Base-by-base conservation (phyloP, 345 rosid species). In the Populus simonii region DNA sequence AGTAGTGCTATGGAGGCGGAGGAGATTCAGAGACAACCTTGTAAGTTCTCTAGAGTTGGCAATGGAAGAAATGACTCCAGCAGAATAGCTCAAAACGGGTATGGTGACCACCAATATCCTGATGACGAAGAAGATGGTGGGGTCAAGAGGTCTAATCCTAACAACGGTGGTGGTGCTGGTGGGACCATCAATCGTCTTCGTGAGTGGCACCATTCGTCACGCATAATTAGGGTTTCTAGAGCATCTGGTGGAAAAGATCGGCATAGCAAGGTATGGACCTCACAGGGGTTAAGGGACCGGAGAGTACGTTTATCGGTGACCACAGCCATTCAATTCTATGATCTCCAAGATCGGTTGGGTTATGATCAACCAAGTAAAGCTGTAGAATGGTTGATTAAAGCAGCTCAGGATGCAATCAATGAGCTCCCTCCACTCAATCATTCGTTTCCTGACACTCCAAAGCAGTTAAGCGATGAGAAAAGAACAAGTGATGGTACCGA, bases 241-340 rank as follows among this genome's bases (percentile, higher is more conserved):
- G 94, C 99, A 63, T 91, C 99, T 3, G 97, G 99, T 57, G 99
- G 99, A 3, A 96, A 96, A 85, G 99, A 96, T 83, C 88, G 99
- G 76, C 99, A 96, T 86, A 96, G 99, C 87, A 96, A 96, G 85
- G 98, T 96, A 0, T 92, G 87, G 91, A 96, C 99, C 23, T 93
- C 99, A 0, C 93, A 92, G 79, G 99, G 99, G 18, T 82, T 89
- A 33, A 84, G 97, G 77, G 99, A 96, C 89, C 80, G 99, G 67
- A 84, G 99, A 76, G 98, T 96, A 39, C 83, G 98, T 80, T 84
- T 96, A 74, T 96, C 99, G 5, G 98, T 93, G 1, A 80, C 92
- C 18, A 96, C 99, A 0, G 99, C 99, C 16, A 89, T 96, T 61
- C 97, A 96, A 74, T 96, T 96, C 82, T 96, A 96, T 31, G 98